Evolutionary conservation across 768 basidiomycete species (phyloP).

Genomic region (Xerocomus potaroensis): DNA sequence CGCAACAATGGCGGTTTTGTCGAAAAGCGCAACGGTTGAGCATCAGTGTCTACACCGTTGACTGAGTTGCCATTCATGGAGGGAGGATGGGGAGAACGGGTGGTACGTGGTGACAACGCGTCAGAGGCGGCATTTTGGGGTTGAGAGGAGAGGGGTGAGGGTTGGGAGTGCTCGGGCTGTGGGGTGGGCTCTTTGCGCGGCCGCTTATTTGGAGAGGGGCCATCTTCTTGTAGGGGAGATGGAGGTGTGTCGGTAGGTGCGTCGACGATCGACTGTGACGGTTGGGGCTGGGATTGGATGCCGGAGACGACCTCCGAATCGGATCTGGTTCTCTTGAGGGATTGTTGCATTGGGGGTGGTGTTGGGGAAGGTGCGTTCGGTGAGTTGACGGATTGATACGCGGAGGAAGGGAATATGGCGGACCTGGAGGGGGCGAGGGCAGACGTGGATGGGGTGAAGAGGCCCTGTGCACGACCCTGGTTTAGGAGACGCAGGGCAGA

Average conservation of each 20-base stretch:
- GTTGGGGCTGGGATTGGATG: constrained; percentile 11
- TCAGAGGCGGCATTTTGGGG: constrained; percentile 30
- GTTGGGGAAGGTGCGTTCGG: constrained; percentile 51
- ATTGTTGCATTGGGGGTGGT: constrained; percentile 42
- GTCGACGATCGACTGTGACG: constrained; percentile 27
- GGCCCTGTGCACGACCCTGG: constrained; percentile 81
- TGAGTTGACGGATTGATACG: constrained; percentile 43
- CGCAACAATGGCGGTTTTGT: constrained; percentile 57
- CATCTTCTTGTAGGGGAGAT: constrained; percentile 49
- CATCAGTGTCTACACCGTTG: constrained; percentile 40
- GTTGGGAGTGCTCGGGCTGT: constrained; percentile 30
- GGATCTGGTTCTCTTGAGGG: constrained; percentile 60
- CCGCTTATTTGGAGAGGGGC: constrained; percentile 70
- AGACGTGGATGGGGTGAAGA: constrained; percentile 83
- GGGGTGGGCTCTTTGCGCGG: constrained; percentile 51
- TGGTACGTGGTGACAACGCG: constrained; percentile 34
- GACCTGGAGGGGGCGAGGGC: constrained; percentile 42
- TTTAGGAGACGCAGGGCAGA: constrained; percentile 80
- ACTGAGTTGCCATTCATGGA: constrained; percentile 42
- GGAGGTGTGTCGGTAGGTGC: constrained; percentile 43
- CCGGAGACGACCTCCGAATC: constrained; percentile 52
- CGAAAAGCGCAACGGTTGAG: constrained; percentile 56
- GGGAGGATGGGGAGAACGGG: constrained; percentile 46
- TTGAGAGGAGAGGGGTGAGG: constrained; percentile 16
- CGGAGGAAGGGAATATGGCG: constrained; percentile 52